Percentiles rank a stretch among this genome's conserved stretches.
These are phyloP conservation scores for Trametes coccinea DNA, from an alignment of 768 basidiomycete species.

Conservation along the genomic window DNA sequence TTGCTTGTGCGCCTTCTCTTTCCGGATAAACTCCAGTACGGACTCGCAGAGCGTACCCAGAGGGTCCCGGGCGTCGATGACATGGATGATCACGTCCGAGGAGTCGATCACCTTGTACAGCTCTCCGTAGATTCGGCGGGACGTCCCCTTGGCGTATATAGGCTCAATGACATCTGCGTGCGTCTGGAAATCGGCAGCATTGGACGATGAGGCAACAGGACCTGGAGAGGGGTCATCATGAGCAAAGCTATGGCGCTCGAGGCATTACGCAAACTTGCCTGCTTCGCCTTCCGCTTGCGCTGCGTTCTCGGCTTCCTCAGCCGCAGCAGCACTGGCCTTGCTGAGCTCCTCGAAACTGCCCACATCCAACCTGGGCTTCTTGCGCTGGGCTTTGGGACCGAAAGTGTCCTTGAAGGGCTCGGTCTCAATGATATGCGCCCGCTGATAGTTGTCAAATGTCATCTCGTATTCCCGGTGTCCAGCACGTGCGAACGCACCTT, in stretches of 20 bases:
- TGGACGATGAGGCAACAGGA: constrained; percentile 47
- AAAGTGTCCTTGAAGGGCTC: constrained; percentile 95
- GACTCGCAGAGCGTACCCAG: constrained; percentile 94
- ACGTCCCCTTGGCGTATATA: constrained; percentile 94
- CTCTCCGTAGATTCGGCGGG: constrained; percentile 94
- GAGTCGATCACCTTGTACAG: constrained; percentile 99
- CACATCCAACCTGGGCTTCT: constrained; percentile 82
- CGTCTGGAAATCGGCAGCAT: constrained; percentile 49
- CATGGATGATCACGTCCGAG: constrained; percentile 92
- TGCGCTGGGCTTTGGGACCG: constrained; percentile 93
- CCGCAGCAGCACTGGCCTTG: constrained; percentile 56
- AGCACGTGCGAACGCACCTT: constrained; percentile 53
- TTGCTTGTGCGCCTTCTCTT: constrained; percentile 98
- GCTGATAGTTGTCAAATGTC: constrained; percentile 42
- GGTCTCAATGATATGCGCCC: constrained; percentile 92
- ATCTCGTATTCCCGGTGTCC: not conserved
- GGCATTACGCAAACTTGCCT: constrained; percentile 35
- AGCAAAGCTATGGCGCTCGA: not conserved
- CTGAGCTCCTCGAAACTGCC: constrained; percentile 91
- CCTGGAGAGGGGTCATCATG: constrained; percentile 33
- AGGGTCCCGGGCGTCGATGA: constrained; percentile 94
- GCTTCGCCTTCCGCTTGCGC: constrained; percentile 43
- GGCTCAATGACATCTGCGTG: constrained; percentile 86
- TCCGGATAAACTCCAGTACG: constrained; percentile 88
- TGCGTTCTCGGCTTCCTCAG: constrained; percentile 51